Evolutionary conservation across 768 basidiomycete species (phyloP), one percentile per base, ranked within the genome.

Genomic region (Leccinum barrowsii): DNA sequence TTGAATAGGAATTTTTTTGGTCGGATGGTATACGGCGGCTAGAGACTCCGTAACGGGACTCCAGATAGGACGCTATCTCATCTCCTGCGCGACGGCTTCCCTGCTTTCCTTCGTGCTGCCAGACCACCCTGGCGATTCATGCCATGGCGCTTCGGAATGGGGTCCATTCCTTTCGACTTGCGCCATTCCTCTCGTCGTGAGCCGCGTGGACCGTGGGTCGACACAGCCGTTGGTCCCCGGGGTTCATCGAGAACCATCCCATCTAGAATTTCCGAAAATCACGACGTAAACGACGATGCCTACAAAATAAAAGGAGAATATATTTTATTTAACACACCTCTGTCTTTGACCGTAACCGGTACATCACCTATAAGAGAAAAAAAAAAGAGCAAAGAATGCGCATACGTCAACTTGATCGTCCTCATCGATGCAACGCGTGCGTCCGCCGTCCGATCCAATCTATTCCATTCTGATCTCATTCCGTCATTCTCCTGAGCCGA

Each of bases 171-270:
- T 70, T 93, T 95, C 22, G 92, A 87, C 56, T 75, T 75, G 69
- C 92, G 77, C 93, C 93, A 95, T 63, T 85, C 79, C 69, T 93
- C 92, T 61, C 90, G 79, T 59, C 93, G 78, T 50, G 90, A 89
- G 52, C 80, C 77, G 32, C 92, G 84, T 3, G 86, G 82, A 12
- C 92, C 93, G 65, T 94, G 90, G 3, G 93, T 95, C 8, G 92
- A 94, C 61, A 94, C 78, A 21, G 69, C 70, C 51, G 69, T 70
- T 4, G 74, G 53, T 57, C 65, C 63, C 49, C 72, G 72, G 4
- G 63, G 58, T 48, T 59, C 65, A 52, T 90, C 87, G 44, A 86
- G 67, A 54, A 77, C 75, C 85, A 86, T 87, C 4, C 75, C 72
- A 60, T 82, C 85, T 77, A 63, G 10, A 54, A 6, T 28, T 26